Percentiles rank a stretch among this genome's conserved stretches.
These are phyloP conservation scores for Diaporthe sp. DNA, from an alignment of 2,329 filamentous ascomycete genomes.

Conservation along the genomic window DNA sequence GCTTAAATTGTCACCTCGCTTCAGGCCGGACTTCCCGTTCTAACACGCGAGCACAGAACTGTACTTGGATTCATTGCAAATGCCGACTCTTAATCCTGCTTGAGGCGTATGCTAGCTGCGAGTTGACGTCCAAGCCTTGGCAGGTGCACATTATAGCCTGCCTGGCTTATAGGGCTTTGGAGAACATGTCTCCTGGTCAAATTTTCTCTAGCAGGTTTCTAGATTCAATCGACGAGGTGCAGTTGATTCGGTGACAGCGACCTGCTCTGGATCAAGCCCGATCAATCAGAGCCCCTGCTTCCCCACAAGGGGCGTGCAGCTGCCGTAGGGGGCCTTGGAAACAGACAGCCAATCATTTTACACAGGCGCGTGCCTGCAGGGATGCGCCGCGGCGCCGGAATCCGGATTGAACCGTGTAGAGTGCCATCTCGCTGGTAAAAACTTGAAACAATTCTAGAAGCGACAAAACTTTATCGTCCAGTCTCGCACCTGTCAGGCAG, in stretches of 20 bases:
- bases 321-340: background rate
- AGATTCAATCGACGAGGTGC: background rate
- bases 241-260: slow-evolving; percentile 15
- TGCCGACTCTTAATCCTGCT: background rate
- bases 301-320: slow-evolving; percentile 16
- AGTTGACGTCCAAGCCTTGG: background rate
- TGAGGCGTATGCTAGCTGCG: background rate
- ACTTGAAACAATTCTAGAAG: slow-evolving; percentile 24
- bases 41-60: background rate
- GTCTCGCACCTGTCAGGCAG: background rate
- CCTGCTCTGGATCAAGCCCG: background rate
- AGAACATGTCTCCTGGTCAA: background rate
- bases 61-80: background rate
- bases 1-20: background rate
- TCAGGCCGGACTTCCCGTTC: background rate
- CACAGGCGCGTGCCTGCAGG: slow-evolving; percentile 26
- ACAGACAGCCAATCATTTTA: slow-evolving; percentile 40
- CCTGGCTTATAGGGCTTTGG: background rate
- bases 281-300: slow-evolving; percentile 14
- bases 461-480: slow-evolving; percentile 37
- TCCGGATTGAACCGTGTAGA: background rate
- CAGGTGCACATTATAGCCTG: background rate
- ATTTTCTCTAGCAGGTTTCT: slow-evolving; percentile 2
- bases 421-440: background rate
- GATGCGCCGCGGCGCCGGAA: slow-evolving; percentile 23